Evolutionary conservation across 176 grass and related monocot species (phyloP).

Genomic region (Raddia guianensis): DNA sequence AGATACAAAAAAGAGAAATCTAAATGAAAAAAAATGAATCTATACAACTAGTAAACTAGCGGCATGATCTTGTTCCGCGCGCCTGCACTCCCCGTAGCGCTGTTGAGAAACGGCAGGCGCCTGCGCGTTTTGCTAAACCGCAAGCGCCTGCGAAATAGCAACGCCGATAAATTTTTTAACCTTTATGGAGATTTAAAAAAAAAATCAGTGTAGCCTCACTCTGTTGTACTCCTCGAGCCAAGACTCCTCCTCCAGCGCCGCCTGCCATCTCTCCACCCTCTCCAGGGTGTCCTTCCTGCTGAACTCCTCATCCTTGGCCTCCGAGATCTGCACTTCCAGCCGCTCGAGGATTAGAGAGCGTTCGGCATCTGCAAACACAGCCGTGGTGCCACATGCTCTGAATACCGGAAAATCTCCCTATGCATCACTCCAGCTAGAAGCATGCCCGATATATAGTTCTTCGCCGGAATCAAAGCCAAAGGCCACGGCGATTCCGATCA

Average conservation of each 20-base stretch:
- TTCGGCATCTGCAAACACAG: conserved; percentile 45
- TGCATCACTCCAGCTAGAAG: not conserved
- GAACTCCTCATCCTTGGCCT: conserved; percentile 69
- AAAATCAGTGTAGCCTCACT: conserved; percentile 15
- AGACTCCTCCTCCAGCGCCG: conserved; percentile 68
- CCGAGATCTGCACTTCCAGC: conserved; percentile 70
- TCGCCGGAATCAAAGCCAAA: not conserved
- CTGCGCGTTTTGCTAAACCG: too few relatives aligned
- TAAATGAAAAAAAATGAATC: too few relatives aligned
- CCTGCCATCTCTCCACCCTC: conserved; percentile 67
- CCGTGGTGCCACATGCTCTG: not conserved
- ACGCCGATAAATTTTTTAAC: too few relatives aligned
- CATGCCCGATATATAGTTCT: not conserved
- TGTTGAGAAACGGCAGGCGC: too few relatives aligned
- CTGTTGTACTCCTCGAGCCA: conserved; percentile 90
- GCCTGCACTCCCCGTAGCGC: too few relatives aligned
- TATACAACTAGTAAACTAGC: too few relatives aligned
- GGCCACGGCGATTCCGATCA: not conserved
- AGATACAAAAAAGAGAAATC: too few relatives aligned
- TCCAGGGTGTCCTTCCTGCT: conserved; percentile 81
- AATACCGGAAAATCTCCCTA: not conserved
- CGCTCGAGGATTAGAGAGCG: conserved; percentile 58
- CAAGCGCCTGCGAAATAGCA: too few relatives aligned
- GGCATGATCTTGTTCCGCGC: too few relatives aligned
- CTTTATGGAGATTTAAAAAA: too few relatives aligned